Evolutionary conservation across 768 basidiomycete genomes (phyloP), one percentile per base, ranked within the genome.

Genomic region (Hericium rajendrae): DNA sequence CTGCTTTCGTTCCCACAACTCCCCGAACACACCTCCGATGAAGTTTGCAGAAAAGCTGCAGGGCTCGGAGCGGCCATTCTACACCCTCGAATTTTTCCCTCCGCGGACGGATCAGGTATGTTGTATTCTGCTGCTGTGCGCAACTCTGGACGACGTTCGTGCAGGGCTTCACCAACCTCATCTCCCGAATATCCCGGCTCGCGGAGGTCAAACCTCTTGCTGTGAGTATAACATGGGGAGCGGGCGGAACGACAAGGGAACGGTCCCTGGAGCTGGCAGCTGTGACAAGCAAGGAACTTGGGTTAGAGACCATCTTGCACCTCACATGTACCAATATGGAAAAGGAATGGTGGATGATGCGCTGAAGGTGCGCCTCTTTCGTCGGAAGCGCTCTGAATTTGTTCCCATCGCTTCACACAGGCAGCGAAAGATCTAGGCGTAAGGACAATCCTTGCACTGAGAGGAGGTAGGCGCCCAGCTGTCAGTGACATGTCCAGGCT

Each of bases 311-410:
- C 1, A 81, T 97, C 59, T 76, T 99, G 68, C 97, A 99, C 74
- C 70, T 99, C 62, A 97, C 95, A 6, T 98, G 95, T 74, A 97
- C 97, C 37, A 97, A 97, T 71, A 94, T 98, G 88, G 82, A 88
- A 65, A 85, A 63, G 91, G 92, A 20, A 84, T 86, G 69, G 83
- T 99, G 5, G 90, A 97, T 66, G 81, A 83, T 52, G 85, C 87
- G n/a, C 72, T 99, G 49, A 79, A 81, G 72, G 95, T 97, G 64
- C 58, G 80, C 68, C 6, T 58, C 59, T 49, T 55, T 52, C 57
- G 48, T 46, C 61, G 59, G 57, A 4, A 32, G 40, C 51, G 9
- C 24, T 18, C 32, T 40, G 28, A 28, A 37, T 43, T 20, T 10
- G 32, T 32, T 32, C 32, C 32, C 32, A 20, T 43, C 9, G 39